Base-by-base conservation (phyloP, 2,329 filamentous ascomycete genomes). In the Leptographium galeiforme region DNA sequence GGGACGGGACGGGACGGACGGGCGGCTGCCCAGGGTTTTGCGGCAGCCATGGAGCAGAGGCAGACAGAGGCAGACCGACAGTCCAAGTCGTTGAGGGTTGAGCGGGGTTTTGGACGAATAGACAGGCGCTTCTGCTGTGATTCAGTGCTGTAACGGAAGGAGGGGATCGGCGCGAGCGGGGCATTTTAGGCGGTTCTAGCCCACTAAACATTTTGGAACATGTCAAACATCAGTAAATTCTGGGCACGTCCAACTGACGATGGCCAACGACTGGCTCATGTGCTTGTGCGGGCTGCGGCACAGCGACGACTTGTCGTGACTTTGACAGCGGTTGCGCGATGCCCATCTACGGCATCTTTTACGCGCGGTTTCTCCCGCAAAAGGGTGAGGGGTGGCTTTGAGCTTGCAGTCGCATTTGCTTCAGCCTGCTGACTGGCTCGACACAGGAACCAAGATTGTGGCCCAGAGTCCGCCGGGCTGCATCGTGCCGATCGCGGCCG, bases 301-400 rank as follows among this genome's bases (percentile, higher is more conserved):
- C 25, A 25, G 25, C 25, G 25, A 25, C 25, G 25, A 25, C 25
- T 25, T 5, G 25, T 25, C 25, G 2, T 25, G 25, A 25, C 25
- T 45, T 25, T 7, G 12, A 32, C 43, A 30, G 43, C 16, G 43
- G 12, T 32, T 14, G 14, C 30, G 41, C 32, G 11, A 52, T 61
- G 61, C 83, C 84, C 78, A 85, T 86, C 52, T 78, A 82, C 63
- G 81, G 79, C 60, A 85, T 86, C 55, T 85, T 85, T 62, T 85
- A 84, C 64, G 81, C 82, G 49, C 73, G 81, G 48, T 86, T 86
- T 67, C 76, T 85, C 57, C 78, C 81, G 16, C 72, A 81, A 61
- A 74, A 83, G 72, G 82, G 81, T 81, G 65, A 59, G 61, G 51
- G 47, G 2, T 48, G 16, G 25, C 33, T 5, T 39, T 54, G 41